Evolutionary conservation across 768 basidiomycete genomes (phyloP), one percentile per base, ranked within the genome.

Genomic region (Rhizopogon salebrosus): DNA sequence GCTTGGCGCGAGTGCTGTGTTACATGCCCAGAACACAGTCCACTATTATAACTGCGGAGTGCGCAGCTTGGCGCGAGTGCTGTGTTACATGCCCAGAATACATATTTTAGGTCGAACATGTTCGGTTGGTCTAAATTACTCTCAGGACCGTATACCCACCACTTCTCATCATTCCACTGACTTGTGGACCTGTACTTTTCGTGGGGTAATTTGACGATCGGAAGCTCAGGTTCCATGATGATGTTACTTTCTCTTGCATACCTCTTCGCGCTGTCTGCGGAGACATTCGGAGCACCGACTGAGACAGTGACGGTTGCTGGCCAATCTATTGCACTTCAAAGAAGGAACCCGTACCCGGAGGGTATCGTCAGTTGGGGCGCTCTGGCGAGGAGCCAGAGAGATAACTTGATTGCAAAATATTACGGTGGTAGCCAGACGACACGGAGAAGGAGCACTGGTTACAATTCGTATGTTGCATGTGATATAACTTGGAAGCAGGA

Each of bases 341-440:
- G 55, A 56, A 48, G 64, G 22, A 60, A 57, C 22, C 18, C 24
- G 4, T 5, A 46, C 14, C 29, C 18, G 13, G 59, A 41, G 23
- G 40, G 49, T 24, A 6, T 23, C 10, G 11, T 23, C 16, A 57
- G 64, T 29, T 53, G 54, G 22, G 60, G 46, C 0, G 34, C 18
- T 7, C 14, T 61, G 73, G 83, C 83, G 11, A 70, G 75, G 56
- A 60, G 57, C 10, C 78, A 84, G 50, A 70, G 73, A 31, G 67
- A 75, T 29, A 58, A 59, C 11, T 59, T 79, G 41, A 58, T 71
- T 23, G 58, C 67, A 9, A 83, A 83, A 60, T 85, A 86, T 54
- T n/a, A n/a, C n/a, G n/a, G n/a, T n/a, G 72, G 73, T 6, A 54
- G 61, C n/a, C 20, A 23, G 43, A n/a, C 55, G 5, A 36, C 42